A percentile compares a stretch with the other conserved stretches of the same genome.
phyloP scores from a whole-genome alignment of 768 basidiomycete species.

The Gautieria morchelliformis region DNA sequence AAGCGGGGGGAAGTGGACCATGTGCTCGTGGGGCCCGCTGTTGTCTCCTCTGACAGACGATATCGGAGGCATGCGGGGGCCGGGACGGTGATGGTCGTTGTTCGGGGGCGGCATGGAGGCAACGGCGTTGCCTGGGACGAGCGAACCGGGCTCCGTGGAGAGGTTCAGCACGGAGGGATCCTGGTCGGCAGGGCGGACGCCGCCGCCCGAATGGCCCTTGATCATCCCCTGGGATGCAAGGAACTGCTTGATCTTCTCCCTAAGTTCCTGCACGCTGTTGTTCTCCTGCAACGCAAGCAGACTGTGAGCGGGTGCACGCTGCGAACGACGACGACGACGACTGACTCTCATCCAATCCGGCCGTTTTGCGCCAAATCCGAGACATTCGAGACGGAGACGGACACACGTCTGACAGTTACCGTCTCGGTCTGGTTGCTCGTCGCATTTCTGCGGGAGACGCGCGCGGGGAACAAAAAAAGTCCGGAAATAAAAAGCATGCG shows the following conservation, averaged over 20 bases:
- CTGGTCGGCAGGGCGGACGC: constrained; percentile 46
- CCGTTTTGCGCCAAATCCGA: constrained; percentile 78
- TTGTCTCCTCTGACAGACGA: constrained; percentile 1
- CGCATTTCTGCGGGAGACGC: constrained; percentile 58
- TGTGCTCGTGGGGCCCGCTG: constrained; percentile 1
- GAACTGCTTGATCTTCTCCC: constrained; percentile 73
- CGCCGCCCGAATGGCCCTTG: constrained; percentile 74
- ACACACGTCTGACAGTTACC: constrained; percentile 68
- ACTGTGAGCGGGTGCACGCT: constrained; percentile 7
- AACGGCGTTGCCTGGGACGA: constrained; percentile 23
- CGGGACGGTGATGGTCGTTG: not conserved
- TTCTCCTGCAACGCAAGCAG: constrained; percentile 40
- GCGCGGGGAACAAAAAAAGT: constrained; percentile 8
- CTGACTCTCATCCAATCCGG: constrained; percentile 78
- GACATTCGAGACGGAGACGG: constrained; percentile 73
- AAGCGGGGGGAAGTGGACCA: constrained; percentile 5
- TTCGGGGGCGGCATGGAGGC: constrained; percentile 21
- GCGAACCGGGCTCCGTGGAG: not conserved
- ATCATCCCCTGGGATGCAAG: constrained; percentile 81
- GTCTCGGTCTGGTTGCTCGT: constrained; percentile 54
- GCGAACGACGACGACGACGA: constrained; percentile 13
- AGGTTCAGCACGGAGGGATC: constrained; percentile 42
- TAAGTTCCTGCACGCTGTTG: constrained; percentile 54
- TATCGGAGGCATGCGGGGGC: not conserved
- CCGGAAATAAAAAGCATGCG: not conserved